These are phyloP conservation scores for Amaranthus hypochondriacus DNA, from an alignment of 148 eudicot species.

Conservation along the genomic window DNA sequence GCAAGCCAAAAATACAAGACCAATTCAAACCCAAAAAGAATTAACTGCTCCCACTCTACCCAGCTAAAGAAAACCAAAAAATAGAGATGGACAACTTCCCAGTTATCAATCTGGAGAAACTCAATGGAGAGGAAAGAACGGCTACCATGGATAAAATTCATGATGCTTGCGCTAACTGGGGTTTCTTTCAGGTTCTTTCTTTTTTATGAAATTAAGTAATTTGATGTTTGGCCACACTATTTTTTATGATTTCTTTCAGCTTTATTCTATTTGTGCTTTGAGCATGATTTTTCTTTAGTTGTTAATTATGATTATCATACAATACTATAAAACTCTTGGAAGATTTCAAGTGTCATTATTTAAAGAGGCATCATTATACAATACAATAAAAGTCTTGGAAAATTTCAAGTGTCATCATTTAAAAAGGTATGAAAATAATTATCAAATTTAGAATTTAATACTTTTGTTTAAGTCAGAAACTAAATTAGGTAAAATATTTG, in stretches of 20 bases:
- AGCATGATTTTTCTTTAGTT: neutral
- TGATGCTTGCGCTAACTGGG: slow-evolving; percentile 80
- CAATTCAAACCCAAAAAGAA: neutral
- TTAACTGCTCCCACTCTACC: neutral
- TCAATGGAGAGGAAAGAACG: slow-evolving; percentile 55
- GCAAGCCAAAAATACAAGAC: neutral
- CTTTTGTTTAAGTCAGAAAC: no score
- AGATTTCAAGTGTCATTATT: no score
- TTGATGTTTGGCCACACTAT: no score
- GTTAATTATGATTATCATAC: neutral
- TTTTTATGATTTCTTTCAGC: no score
- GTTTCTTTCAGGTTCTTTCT: slow-evolving; percentile 60
- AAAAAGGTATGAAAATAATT: no score
- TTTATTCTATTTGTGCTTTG: no score
- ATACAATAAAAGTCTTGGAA: no score
- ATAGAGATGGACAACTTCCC: slow-evolving; percentile 56
- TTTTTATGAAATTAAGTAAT: neutral
- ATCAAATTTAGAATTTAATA: no score
- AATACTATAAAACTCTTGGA: neutral
- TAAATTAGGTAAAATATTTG: no score
- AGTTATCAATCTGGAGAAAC: slow-evolving; percentile 55
- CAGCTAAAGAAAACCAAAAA: neutral
- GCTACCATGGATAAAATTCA: slow-evolving; percentile 56
- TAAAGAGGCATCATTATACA: no score
- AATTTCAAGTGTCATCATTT: no score